Base-by-base conservation (phyloP, 768 basidiomycete genomes). In the Xanthoconium stramineum region DNA sequence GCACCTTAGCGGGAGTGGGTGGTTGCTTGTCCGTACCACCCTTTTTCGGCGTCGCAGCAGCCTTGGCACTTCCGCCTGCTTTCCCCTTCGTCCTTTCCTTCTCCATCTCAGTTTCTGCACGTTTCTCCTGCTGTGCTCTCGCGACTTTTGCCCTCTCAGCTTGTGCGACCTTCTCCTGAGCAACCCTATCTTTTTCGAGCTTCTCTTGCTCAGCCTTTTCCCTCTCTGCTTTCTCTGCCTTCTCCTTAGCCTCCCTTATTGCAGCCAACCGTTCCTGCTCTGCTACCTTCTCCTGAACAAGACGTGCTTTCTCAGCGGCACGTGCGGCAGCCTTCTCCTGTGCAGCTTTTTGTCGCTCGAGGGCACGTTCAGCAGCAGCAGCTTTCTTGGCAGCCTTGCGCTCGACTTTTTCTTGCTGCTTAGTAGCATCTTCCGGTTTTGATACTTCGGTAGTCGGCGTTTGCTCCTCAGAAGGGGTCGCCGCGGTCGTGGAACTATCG, bases 351-450 rank as follows among this genome's bases (percentile, higher is more conserved):
- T 81, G 79, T 61, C 84, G 74, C 65, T 88, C 85, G 3, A 80
- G 77, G 1, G 83, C 82, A 58, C 84, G 84, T 61, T 85, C 84
- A 1, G 75, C 77, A 5, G 83, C 83, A 6, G 78, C 83, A 12
- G 78, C 83, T 62, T 85, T 86, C 74, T 83, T 88, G 17, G 79
- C 81, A 33, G 83, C 83, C 60, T 83, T 86, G 44, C 81, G 81
- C 42, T 83, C 81, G 2, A 79, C 77, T 62, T 83, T 88, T 59
- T 78, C 82, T 59, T 78, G 78, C 15, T 75, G 74, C 56, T 83
- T 79, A 57, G 67, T 64, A 54, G 69, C 67, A 50, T 73, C 66
- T 44, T 72, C 67, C 17, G 70, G 56, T 38, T 71, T 71, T 43
- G 71, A 65, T n/a, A n/a, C 19, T 9, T 62, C 69, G 37, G 30